Percentiles rank a stretch among this genome's conserved stretches.
Evolutionary conservation across 371 early-diverging fungal species (phyloP).

Genomic region (Mortierella sp.): DNA sequence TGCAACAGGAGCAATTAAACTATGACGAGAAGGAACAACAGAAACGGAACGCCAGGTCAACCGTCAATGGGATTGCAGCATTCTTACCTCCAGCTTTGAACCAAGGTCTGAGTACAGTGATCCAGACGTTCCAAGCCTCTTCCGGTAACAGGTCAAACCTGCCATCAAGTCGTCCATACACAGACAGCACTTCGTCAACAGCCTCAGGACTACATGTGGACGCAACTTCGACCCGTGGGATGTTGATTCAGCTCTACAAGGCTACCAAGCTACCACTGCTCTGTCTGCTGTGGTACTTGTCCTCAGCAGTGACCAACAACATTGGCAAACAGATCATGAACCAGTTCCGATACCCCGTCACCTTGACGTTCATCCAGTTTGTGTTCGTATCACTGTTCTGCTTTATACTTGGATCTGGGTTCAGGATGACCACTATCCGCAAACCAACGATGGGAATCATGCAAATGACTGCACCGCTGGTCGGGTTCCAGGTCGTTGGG

Average conservation of each 20-base stretch:
- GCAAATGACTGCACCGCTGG: conserved; percentile 73
- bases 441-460: conserved; percentile 66
- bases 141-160: conserved; percentile 25
- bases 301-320: conserved; percentile 85
- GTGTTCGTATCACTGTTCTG: conserved; percentile 75
- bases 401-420: conserved; percentile 55
- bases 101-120: conserved; percentile 41
- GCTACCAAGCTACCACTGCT: conserved; percentile 57
- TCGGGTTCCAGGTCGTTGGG: conserved; percentile 83
- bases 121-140: conserved; percentile 29
- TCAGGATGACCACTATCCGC: conserved; percentile 61
- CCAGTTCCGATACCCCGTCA: conserved; percentile 78
- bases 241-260: conserved; percentile 31
- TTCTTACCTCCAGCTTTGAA: conserved; percentile 41
- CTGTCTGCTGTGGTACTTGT: conserved; percentile 81
- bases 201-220: conserved; percentile 8
- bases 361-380: conserved; percentile 85
- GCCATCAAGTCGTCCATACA: conserved; percentile 28
- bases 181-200: conserved; percentile 7
- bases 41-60: conserved; percentile 42
- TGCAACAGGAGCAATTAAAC: conserved; percentile 20
- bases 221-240: conserved; percentile 21
- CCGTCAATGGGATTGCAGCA: conserved; percentile 34
- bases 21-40: conserved; percentile 38
- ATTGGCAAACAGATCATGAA: conserved; percentile 82